A percentile compares a stretch with the other conserved stretches of the same genome.
These are phyloP conservation scores for Ustulina deusta DNA, from an alignment of 2,329 filamentous ascomycete species.

Conservation along the genomic window DNA sequence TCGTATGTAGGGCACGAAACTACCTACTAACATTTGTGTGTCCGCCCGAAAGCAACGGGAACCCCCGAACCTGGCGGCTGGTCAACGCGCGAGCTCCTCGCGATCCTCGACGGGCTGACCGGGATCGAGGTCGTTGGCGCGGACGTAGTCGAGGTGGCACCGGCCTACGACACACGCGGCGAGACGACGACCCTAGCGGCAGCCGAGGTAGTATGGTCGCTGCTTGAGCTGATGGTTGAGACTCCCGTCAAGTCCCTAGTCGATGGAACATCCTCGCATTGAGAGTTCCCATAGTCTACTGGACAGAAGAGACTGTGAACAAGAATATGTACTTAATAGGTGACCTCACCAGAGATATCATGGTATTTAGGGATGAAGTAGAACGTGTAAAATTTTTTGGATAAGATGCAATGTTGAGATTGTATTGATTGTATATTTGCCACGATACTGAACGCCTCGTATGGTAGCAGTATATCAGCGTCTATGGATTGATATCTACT, in stretches of 20 bases:
- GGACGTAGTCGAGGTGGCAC: constrained; percentile 84
- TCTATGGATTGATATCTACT: constrained; percentile 32
- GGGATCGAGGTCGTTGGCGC: constrained; percentile 79
- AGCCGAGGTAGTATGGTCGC: constrained; percentile 78
- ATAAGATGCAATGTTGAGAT: constrained; percentile 34
- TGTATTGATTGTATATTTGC: constrained; percentile 26
- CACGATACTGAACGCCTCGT: constrained; percentile 13
- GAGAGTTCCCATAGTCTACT: background rate
- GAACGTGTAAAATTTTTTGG: background rate
- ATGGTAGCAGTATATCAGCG: constrained; percentile 10
- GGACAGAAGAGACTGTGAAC: too few relatives aligned
- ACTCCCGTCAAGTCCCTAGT: constrained; percentile 46
- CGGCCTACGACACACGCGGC: constrained; percentile 78
- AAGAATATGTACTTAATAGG: background rate
- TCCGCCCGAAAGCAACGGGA: constrained; percentile 68
- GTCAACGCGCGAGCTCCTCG: constrained; percentile 81
- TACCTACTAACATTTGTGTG: constrained; percentile 11
- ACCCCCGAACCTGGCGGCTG: constrained; percentile 85
- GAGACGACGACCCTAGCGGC: constrained; percentile 80
- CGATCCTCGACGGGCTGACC: constrained; percentile 78
- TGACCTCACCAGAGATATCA: background rate
- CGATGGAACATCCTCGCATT: constrained; percentile 9
- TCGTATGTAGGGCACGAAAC: background rate
- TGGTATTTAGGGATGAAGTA: background rate
- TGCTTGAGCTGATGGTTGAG: constrained; percentile 74